These are phyloP conservation scores for Mucor circinelloides DNA, from an alignment of 371 early-diverging fungal species.

Conservation along the genomic window DNA sequence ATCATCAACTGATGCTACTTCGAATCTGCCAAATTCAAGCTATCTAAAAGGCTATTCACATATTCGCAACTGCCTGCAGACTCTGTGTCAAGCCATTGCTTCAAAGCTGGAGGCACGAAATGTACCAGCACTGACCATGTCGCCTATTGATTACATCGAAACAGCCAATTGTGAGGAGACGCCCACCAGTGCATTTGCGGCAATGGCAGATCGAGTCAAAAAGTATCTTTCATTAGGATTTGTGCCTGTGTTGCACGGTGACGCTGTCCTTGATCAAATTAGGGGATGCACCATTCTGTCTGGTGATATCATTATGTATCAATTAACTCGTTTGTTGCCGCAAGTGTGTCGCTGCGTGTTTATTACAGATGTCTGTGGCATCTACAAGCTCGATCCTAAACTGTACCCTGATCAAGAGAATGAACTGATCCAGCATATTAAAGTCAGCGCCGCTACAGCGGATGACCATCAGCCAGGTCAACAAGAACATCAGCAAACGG, in stretches of 20 bases:
- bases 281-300: conserved; percentile 51
- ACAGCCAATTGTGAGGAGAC: conserved; percentile 31
- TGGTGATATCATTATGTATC: conserved; percentile 50
- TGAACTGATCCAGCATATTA: conserved; percentile 2
- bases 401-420: neutral
- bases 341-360: conserved; percentile 45
- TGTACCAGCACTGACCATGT: conserved; percentile 37
- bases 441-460: neutral
- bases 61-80: conserved; percentile 32
- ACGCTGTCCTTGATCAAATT: conserved; percentile 43
- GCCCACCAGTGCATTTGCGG: conserved; percentile 9
- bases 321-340: conserved; percentile 28
- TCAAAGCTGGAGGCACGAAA: conserved; percentile 23
- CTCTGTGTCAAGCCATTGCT: conserved; percentile 27
- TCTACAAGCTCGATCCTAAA: conserved; percentile 49
- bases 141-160: conserved; percentile 44
- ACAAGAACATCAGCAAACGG: no score
- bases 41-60: conserved; percentile 34
- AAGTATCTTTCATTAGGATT: conserved; percentile 36
- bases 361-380: conserved; percentile 53
- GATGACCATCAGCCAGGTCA: neutral
- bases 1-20: neutral
- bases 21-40: neutral
- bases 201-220: conserved; percentile 19
- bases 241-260: conserved; percentile 54